These are phyloP conservation scores for Pythium sukuiense DNA, from an alignment of 352 stramenopile genomes.

Conservation along the genomic window DNA sequence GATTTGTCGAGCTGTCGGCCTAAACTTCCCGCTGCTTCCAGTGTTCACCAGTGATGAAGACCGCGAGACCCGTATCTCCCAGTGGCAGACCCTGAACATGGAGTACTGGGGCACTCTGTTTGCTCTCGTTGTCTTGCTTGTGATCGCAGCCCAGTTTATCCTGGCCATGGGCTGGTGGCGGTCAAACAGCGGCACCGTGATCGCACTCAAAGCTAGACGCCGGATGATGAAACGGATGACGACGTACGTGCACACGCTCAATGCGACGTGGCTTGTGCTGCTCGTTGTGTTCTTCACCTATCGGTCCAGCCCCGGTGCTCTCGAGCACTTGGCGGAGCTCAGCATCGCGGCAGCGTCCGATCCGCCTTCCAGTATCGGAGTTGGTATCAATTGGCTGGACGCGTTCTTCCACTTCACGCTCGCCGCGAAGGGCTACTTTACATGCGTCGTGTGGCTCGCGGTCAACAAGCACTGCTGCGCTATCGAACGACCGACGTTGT, in stretches of 20 bases:
- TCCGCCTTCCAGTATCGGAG: background rate
- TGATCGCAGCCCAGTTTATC: constrained; percentile 55
- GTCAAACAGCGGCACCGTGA: constrained; percentile 75
- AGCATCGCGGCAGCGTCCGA: constrained; percentile 3
- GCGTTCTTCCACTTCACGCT: constrained; percentile 61
- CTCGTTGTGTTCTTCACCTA: constrained; percentile 67
- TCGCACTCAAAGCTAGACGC: constrained; percentile 61
- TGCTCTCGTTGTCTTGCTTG: constrained; percentile 54
- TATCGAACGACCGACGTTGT: constrained; percentile 22
- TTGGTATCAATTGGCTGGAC: constrained; percentile 38
- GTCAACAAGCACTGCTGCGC: constrained; percentile 66
- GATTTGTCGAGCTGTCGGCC: constrained; percentile 48
- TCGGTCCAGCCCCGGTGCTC: constrained; percentile 41
- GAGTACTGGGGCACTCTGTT: constrained; percentile 62
- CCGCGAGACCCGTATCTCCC: constrained; percentile 29
- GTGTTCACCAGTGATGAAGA: constrained; percentile 27
- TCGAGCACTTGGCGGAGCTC: constrained; percentile 32
- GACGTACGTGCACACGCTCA: constrained; percentile 69
- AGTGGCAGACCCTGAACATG: constrained; percentile 65
- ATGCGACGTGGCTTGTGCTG: constrained; percentile 61
- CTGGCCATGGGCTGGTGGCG: constrained; percentile 74
- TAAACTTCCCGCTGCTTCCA: constrained; percentile 53
- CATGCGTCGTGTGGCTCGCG: constrained; percentile 58
- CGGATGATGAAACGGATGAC: constrained; percentile 79
- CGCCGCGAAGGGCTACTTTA: constrained; percentile 66